Conservation (phyloP, 208 protist genomes). For the Angomonas desouzai region DNA sequence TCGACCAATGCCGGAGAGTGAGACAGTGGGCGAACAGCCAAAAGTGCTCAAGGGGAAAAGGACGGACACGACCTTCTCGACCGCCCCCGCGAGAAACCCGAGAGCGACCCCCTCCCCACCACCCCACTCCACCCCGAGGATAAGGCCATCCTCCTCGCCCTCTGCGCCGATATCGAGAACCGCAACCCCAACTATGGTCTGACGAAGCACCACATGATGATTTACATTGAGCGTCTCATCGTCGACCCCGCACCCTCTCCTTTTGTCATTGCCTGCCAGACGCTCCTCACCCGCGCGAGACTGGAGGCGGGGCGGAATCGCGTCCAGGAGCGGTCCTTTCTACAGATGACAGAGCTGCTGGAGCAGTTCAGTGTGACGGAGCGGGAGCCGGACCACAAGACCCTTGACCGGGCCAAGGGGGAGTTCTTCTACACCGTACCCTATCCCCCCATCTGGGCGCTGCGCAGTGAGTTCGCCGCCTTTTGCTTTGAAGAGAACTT, state of each 20-base stretch:
- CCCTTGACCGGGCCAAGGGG: constrained; percentile 47
- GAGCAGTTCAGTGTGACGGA: constrained; percentile 60
- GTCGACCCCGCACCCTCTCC: constrained; percentile 62
- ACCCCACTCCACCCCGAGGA: constrained; percentile 74
- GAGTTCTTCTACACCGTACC: constrained; percentile 79
- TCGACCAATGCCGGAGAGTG: constrained; percentile 22
- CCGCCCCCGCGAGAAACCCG: constrained; percentile 56
- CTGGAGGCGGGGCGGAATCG: constrained; percentile 77
- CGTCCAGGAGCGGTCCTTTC: constrained; percentile 79
- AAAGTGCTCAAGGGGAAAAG: constrained; percentile 61
- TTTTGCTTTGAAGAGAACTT: constrained; percentile 83
- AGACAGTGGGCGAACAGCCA: constrained; percentile 32
- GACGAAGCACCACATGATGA: constrained; percentile 84
- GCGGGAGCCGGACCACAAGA: constrained; percentile 49
- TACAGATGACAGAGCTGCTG: constrained; percentile 88
- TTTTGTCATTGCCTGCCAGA: constrained; percentile 72
- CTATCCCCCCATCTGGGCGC: constrained; percentile 74
- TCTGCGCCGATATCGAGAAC: constrained; percentile 85
- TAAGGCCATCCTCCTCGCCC: constrained; percentile 81
- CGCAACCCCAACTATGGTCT: constrained; percentile 87
- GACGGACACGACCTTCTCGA: constrained; percentile 85
- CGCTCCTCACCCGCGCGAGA: constrained; percentile 63
- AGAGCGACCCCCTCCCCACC: constrained; percentile 25
- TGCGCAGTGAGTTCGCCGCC: constrained; percentile 83
- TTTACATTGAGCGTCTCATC: constrained; percentile 86